Base-by-base conservation (phyloP, 2,329 filamentous ascomycete species). In the Aspergillus pseudoglaucus region DNA sequence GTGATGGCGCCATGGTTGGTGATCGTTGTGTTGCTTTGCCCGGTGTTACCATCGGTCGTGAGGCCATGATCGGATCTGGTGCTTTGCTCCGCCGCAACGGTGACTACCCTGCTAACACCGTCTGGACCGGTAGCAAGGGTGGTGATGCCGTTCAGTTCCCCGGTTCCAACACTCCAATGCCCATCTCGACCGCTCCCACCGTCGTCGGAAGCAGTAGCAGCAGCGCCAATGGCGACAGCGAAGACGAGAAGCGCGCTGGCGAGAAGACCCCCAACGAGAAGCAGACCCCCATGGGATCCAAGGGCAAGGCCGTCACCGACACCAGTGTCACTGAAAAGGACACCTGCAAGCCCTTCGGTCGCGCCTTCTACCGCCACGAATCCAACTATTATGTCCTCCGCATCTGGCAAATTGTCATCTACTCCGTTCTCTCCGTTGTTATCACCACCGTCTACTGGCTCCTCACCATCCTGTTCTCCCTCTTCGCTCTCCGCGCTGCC, bases 11-110 rank as follows among this genome's bases (percentile, higher is more conserved):
- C 17, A 81, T 81, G 78, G 74, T 81, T 49, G 78, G 77, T 2
- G 79, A 81, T 55, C 72, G 78, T 17, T 77, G 78, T 1, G 70
- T 74, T 3, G 64, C 79, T 14, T 67, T 77, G 7, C 78, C 79
- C 2, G 77, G 78, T 15, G 72, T 77, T 3, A 64, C 66, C 3
- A 62, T 81, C 25, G 78, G 75, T 2, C 64, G 75, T 40, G 63
- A 69, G 38, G 68, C 75, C 1, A 74, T 77, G 14, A 72, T 81
- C 60, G 79, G 79, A 1, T 79, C 76, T 22, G 79, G 78, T 17
- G 73, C 77, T 9, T 59, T 80, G 42, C 75, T 77, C 0, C 65
- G 67, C 14, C 66, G 77, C 4, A 69, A 71, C 23, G 70, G 68
- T 17, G 53, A 55, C 9, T 82, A 79, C 52, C 56, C 64, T 0